A percentile compares a stretch with the other conserved stretches of the same genome.
These are phyloP conservation scores for Lactuca sativa DNA, from an alignment of 129 eudicot genomes.

Conservation along the genomic window DNA sequence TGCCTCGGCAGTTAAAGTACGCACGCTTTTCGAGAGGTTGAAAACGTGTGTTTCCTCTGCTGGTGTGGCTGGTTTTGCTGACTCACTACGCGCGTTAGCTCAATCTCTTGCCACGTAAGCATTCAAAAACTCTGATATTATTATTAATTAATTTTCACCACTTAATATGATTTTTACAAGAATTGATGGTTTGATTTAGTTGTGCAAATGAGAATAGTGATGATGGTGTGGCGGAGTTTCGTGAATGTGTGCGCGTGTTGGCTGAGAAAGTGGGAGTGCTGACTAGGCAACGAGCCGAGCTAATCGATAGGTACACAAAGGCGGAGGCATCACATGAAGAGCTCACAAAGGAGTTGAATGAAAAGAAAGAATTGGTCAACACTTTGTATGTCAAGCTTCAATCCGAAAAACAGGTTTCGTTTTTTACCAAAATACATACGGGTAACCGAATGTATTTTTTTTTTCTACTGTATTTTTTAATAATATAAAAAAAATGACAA, in stretches of 20 bases:
- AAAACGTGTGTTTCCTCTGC: slow-evolving; percentile 65
- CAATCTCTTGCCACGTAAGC: slow-evolving; percentile 79
- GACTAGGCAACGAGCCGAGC: slow-evolving; percentile 80
- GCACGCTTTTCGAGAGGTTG: slow-evolving; percentile 75
- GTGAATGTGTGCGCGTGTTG: slow-evolving; percentile 66
- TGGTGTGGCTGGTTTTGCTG: slow-evolving; percentile 61
- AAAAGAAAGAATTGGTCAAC: slow-evolving; percentile 73
- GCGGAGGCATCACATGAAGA: slow-evolving; percentile 63
- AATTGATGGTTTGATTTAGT: slow-evolving; percentile 35
- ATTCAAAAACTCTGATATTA: background rate
- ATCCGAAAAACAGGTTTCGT: slow-evolving; percentile 81
- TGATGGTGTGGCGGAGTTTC: slow-evolving; percentile 69
- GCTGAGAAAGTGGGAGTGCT: slow-evolving; percentile 75
- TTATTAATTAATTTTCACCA: background rate
- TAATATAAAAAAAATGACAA: background rate
- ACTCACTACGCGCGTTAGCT: slow-evolving; percentile 70
- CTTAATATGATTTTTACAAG: too few relatives aligned
- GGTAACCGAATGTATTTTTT: too few relatives aligned
- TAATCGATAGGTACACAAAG: slow-evolving; percentile 70
- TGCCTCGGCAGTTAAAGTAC: slow-evolving; percentile 73
- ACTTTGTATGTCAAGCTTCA: slow-evolving; percentile 81
- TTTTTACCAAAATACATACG: background rate
- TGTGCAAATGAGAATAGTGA: slow-evolving; percentile 61
- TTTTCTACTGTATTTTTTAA: too few relatives aligned
- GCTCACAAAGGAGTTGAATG: slow-evolving; percentile 75